Base-by-base conservation (phyloP, 306 rosid genomes). In the Castanea mollissima region DNA sequence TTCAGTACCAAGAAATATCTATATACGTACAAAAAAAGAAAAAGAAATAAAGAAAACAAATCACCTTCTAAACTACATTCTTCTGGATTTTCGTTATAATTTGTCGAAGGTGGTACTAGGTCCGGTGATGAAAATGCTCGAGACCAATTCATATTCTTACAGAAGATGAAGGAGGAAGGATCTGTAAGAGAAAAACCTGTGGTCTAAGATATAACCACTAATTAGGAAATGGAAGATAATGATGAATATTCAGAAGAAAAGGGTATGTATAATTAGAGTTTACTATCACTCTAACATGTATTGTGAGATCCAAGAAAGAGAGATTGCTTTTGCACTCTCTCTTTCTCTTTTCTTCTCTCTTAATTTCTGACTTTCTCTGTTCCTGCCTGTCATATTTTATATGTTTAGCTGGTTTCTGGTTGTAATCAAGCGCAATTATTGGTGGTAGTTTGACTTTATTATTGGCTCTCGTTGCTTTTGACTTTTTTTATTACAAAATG, bases 31-130 rank as follows among this genome's bases (percentile, higher is more conserved):
- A 31, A 41, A 34, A 12, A 77, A 1, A 15, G 54, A 6, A 29
- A 20, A 8, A 27, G 4, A 4, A 41, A 41, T 2, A 32, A 1
- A 32, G 7, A 23, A 15, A 29, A 23, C 23, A 1, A 10, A 81
- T 88, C 82, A 94, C 98, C 98, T 83, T 82, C 97, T 23, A 92
- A 84, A 51, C 58, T 41, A 73, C 82, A 86, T 79, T 87, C 91
- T 25, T 80, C 91, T 41, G 68, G 57, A 4, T 49, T 78, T 67
- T 13, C 87, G 29, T 35, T 32, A 35, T 82, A 80, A 71, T 62
- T 83, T 63, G 83, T 19, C n/a, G 86, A 81, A 55, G 91, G 75
- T 80, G 91, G 29, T 11, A 32, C 44, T 46, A 88, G 73, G 13
- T 87, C 84, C 0, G 94, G 93, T 41, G 92, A 91, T 49, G 97